Conservation (phyloP, 2,329 filamentous ascomycete species). For the Nigrospora oryzae region DNA sequence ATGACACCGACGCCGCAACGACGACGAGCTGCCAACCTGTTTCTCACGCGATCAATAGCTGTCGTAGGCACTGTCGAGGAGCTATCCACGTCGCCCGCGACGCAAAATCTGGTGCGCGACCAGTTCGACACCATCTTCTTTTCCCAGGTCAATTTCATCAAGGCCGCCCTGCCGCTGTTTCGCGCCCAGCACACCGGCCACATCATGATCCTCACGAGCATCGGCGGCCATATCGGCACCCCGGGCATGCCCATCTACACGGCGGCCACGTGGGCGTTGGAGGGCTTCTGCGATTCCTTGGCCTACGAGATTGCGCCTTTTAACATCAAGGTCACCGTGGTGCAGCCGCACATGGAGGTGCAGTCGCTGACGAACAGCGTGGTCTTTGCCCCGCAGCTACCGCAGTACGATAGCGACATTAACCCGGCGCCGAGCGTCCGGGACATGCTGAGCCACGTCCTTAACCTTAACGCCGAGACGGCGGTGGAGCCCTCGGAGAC, state of each 20-base stretch:
- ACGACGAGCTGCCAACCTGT: not conserved
- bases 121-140: slow-evolving; percentile 96
- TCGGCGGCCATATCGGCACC: slow-evolving; percentile 86
- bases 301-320: slow-evolving; percentile 96
- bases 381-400: slow-evolving; percentile 71
- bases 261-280: slow-evolving; percentile 86
- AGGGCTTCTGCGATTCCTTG: slow-evolving; percentile 91
- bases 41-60: slow-evolving; percentile 36
- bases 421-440: slow-evolving; percentile 75
- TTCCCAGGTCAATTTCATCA: slow-evolving; percentile 92
- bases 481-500: slow-evolving; percentile 28
- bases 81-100: slow-evolving; percentile 62
- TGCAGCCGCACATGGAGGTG: slow-evolving; percentile 93
- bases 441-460: slow-evolving; percentile 71
- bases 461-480: slow-evolving; percentile 69
- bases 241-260: slow-evolving; percentile 88
- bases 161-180: slow-evolving; percentile 73
- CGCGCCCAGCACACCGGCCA: slow-evolving; percentile 77
- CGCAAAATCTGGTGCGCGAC: slow-evolving; percentile 72
- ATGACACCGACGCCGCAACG: not conserved
- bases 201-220: slow-evolving; percentile 81
- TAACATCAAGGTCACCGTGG: slow-evolving; percentile 91
- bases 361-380: slow-evolving; percentile 80
- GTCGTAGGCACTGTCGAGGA: slow-evolving; percentile 90
- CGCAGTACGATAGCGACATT: slow-evolving; percentile 52